These are phyloP conservation scores for Aaosphaeria arxii DNA, from an alignment of 2,329 filamentous ascomycete species.

Conservation along the genomic window DNA sequence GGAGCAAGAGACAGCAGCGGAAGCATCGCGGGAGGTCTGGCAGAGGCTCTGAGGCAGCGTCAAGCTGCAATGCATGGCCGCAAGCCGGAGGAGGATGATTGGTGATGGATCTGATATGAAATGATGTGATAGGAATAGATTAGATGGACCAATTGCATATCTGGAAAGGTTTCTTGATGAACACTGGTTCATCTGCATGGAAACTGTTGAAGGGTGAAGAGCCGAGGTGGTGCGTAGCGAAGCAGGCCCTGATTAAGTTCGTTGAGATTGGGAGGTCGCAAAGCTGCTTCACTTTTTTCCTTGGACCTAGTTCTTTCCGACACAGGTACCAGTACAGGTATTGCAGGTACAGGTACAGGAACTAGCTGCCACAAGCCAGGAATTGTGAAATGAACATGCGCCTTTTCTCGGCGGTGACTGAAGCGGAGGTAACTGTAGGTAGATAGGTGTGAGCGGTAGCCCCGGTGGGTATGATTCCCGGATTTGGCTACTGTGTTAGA, in stretches of 20 bases:
- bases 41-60: constrained; percentile 48
- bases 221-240: constrained; percentile 4
- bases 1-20: constrained; percentile 40
- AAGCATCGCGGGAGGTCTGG: constrained; percentile 49
- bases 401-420: no score
- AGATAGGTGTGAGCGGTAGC: no score
- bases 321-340: no score
- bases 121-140: constrained; percentile 1
- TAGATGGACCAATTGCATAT: constrained; percentile 1
- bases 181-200: constrained; percentile 4
- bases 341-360: no score
- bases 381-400: no score
- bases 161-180: not conserved
- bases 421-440: no score
- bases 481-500: no score
- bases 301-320: no score
- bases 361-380: no score
- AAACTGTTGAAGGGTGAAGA: constrained; percentile 5
- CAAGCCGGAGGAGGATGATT: constrained; percentile 38
- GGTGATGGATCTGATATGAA: constrained; percentile 14
- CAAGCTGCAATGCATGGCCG: constrained; percentile 49
- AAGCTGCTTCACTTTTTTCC: no score
- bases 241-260: not conserved
- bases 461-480: no score
- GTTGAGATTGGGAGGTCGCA: no score